Percentiles rank a stretch among this genome's conserved stretches.
These are phyloP conservation scores for Skeletonema marinoi DNA, from an alignment of 108 stramenopile species.

Conservation along the genomic window DNA sequence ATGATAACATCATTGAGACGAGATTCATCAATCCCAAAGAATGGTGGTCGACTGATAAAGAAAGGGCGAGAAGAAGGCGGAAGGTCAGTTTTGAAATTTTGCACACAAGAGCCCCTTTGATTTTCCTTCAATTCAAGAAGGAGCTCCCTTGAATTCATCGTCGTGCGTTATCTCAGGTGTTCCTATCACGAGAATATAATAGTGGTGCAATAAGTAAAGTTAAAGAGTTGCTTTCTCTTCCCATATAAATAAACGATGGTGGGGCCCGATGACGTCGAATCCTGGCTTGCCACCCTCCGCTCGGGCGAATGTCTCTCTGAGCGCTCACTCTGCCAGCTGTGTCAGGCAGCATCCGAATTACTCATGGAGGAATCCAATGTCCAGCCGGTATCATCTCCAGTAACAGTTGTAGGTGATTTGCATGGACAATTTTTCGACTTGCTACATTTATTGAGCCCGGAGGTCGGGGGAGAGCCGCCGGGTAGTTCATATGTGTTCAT, in stretches of 20 bases:
- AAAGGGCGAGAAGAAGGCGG: too few relatives aligned
- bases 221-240: neutral
- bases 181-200: too few relatives aligned
- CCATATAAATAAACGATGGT: neutral
- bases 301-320: conserved; percentile 81
- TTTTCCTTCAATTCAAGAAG: too few relatives aligned
- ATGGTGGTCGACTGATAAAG: too few relatives aligned
- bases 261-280: conserved; percentile 70
- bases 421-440: conserved; percentile 98
- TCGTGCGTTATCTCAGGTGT: too few relatives aligned
- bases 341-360: conserved; percentile 51
- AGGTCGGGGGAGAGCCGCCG: conserved; percentile 81
- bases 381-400: conserved; percentile 78
- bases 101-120: too few relatives aligned
- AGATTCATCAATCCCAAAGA: too few relatives aligned
- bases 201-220: too few relatives aligned
- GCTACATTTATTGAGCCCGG: conserved; percentile 75
- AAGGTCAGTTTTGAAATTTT: too few relatives aligned
- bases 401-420: conserved; percentile 93
- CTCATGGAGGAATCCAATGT: conserved; percentile 89
- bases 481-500: conserved; percentile 91
- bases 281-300: conserved; percentile 77
- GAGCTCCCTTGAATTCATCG: too few relatives aligned
- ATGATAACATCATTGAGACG: neutral
- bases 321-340: conserved; percentile 56